phyloP scores from a whole-genome alignment of 192 early-diverging fungal genomes.

The Coemansia sp. region DNA sequence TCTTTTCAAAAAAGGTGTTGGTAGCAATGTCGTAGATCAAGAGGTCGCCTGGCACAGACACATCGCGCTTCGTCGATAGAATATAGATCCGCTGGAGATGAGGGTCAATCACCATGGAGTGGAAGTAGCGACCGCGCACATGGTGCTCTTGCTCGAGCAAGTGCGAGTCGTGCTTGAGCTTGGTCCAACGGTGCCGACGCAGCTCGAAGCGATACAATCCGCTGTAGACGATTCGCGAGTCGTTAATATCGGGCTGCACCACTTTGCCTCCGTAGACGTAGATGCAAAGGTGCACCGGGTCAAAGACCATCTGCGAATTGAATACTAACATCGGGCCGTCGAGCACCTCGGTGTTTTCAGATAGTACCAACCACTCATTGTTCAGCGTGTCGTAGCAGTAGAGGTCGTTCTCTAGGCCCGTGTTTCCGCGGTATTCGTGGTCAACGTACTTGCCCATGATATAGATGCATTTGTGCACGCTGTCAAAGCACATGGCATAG shows the following conservation, averaged over 20 bases:
- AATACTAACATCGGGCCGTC: constrained; percentile 88
- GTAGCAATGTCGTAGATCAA: constrained; percentile 81
- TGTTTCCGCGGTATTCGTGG: constrained; percentile 65
- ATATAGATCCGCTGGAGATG: constrained; percentile 76
- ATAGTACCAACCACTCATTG: constrained; percentile 72
- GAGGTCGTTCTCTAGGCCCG: constrained; percentile 80
- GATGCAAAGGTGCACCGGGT: constrained; percentile 64
- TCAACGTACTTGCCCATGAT: constrained; percentile 91
- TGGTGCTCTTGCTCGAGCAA: constrained; percentile 58
- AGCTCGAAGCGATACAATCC: constrained; percentile 87
- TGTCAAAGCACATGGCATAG: constrained; percentile 92
- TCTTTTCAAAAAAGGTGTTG: constrained; percentile 73
- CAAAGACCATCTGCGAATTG: constrained; percentile 94
- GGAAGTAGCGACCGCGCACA: constrained; percentile 85
- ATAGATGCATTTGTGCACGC: constrained; percentile 70
- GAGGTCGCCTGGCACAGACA: constrained; percentile 78
- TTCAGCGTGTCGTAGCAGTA: constrained; percentile 80
- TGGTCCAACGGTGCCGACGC: constrained; percentile 66
- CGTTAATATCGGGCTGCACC: constrained; percentile 63
- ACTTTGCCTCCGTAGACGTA: constrained; percentile 93
- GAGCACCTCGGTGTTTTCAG: constrained; percentile 77
- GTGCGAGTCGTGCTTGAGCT: constrained; percentile 69
- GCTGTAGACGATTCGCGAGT: constrained; percentile 69
- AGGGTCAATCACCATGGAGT: constrained; percentile 86
- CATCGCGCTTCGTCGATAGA: constrained; percentile 86